Conservation (phyloP, 352 stramenopile genomes). For the Globisporangium parvum region DNA sequence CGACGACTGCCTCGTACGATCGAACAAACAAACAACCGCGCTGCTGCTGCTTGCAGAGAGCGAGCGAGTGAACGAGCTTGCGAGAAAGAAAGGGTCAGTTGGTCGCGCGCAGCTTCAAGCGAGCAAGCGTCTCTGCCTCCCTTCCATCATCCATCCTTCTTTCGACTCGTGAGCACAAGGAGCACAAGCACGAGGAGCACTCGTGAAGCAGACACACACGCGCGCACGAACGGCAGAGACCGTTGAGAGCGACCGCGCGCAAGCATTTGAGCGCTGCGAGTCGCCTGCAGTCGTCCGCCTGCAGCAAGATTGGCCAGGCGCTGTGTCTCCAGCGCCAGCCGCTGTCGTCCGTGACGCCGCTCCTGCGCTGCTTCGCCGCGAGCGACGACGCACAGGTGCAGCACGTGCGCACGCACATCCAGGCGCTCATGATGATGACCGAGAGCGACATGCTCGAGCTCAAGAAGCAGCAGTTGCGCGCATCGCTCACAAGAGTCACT, state of each 20-base stretch:
- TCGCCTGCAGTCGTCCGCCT: slow-evolving; percentile 1
- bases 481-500: neutral
- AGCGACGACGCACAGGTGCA: slow-evolving; percentile 10
- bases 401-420: neutral
- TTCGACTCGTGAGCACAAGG: no score
- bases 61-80: no score
- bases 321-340: slow-evolving; percentile 42
- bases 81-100: no score
- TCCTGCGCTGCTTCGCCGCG: slow-evolving; percentile 9
- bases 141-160: no score
- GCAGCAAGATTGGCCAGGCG: slow-evolving; percentile 45
- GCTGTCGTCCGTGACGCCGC: slow-evolving; percentile 14
- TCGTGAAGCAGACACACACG: no score
- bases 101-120: no score
- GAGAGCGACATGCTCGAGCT: slow-evolving; percentile 4
- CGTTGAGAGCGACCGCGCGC: slow-evolving; percentile 9
- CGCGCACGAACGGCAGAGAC: slow-evolving; percentile 1
- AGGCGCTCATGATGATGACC: slow-evolving; percentile 13
- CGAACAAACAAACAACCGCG: no score
- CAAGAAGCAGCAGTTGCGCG: slow-evolving; percentile 8
- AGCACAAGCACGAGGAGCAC: no score
- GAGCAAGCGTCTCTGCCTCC: no score
- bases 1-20: no score
- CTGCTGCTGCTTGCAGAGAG: no score
- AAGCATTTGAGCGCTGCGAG: neutral